phyloP scores from a whole-genome alignment of 768 basidiomycete genomes.

The Amanita pallidorosea region DNA sequence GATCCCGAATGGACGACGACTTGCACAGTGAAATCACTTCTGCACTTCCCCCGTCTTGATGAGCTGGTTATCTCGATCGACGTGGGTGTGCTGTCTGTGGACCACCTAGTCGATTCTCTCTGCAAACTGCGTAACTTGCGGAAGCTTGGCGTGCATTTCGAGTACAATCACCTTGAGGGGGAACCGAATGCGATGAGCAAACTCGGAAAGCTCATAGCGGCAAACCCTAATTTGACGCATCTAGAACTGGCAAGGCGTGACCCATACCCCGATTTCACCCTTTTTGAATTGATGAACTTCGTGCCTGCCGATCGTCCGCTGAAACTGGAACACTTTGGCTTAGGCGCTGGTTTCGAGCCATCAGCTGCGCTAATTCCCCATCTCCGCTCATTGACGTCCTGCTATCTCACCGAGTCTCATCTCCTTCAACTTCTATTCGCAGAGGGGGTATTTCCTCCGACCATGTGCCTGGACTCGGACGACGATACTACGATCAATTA shows the following conservation, averaged over 20 bases:
- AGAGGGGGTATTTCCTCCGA: neutral
- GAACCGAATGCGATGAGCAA: neutral
- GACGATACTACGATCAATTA: neutral
- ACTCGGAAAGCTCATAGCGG: neutral
- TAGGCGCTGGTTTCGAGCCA: neutral
- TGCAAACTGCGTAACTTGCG: neutral
- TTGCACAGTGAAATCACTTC: neutral
- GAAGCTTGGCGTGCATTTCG: neutral
- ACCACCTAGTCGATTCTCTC: neutral
- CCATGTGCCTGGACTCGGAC: neutral
- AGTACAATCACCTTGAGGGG: neutral
- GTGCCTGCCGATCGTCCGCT: neutral
- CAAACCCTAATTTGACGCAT: neutral
- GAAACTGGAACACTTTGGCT: neutral
- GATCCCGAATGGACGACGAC: constrained; percentile 1
- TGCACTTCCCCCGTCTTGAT: neutral
- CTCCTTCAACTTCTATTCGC: neutral
- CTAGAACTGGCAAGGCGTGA: neutral
- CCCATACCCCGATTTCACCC: neutral
- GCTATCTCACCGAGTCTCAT: neutral
- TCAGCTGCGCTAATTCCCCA: neutral
- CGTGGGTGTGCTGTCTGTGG: neutral
- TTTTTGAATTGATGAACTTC: neutral
- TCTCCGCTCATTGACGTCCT: neutral
- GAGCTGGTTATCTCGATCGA: neutral